Base-by-base conservation (phyloP, 352 stramenopile genomes). In the Pythium monospermum region DNA sequence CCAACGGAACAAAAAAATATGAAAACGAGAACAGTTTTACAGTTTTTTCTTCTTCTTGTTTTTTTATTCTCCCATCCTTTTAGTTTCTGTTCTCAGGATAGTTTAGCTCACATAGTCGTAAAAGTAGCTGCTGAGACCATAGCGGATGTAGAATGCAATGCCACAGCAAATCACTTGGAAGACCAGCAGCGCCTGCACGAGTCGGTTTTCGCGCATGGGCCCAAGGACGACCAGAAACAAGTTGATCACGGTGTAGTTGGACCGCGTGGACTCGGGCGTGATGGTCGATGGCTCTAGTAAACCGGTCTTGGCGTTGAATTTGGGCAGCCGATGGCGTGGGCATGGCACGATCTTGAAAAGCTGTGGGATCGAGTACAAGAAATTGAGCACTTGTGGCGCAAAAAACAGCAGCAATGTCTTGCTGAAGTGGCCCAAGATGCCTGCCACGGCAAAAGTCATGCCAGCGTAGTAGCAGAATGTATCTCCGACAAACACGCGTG, bases 391-490 rank as follows among this genome's bases (percentile, higher is more conserved):
- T 64, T 99, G 97, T 18, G 97, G 97, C 48, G 98, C 71, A 63
- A 99, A 98, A 65, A 99, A 98, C 21, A 99, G 81, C 53, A 99
- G 60, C 32, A 99, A 71, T 12, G 96, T 99, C 73, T 99, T 99
- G 78, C 77, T 97, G 64, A 99, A 99, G 71, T 99, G 96, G 25
- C 96, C 91, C 33, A 98, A 64, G 47, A 98, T 97, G 22, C 88
- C 93, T 11, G 94, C 91, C 21, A 98, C 96, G 0, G 96, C 97
- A 71, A 99, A 98, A 1, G 95, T 98, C 95, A 99, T 99, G 31
- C 97, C 96, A 4, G 96, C 95, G 69, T 98, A 99, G 71, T 99
- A 99, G 65, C 95, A 99, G 66, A 98, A 99, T 12, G 96, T 99
- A 69, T 99, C 97, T 2, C 97, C 97, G 15, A 99, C 97, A 70